Evolutionary conservation across 345 rosid species (phyloP), one percentile per base, ranked within the genome.

Genomic region (Salix udensis): DNA sequence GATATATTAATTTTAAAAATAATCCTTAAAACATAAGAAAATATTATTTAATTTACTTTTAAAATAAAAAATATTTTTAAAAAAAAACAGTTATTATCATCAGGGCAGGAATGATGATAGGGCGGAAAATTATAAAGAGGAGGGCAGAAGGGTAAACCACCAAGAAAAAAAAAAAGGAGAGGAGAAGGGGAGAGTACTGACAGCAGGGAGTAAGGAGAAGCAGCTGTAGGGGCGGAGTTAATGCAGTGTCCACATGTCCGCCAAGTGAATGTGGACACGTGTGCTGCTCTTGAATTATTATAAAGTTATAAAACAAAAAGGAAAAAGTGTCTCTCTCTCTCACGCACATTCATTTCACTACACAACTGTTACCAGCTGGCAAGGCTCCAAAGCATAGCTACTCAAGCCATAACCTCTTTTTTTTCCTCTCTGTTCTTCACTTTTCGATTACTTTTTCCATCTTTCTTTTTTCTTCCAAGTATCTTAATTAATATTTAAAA

Each of bases 291-390:
- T 6, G 21, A 19, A 52, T 52, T 52, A 52, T 52, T 52, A 16
- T 6, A 18, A 52, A 52, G 21, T 6, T 52, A 6, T 6, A 19
- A 52, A 11, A 42, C 9, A 39, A 9, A 42, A 42, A 10, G 46
- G 46, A 2, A 10, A 42, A 10, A 11, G 46, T 42, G 1, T 40
- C 14, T 19, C 58, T 18, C 58, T 52, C 23, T 7, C 3, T 52
- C 58, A 15, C 19, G 10, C 18, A 21, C 3, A 68, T 16, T 18
- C 12, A 42, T 42, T 42, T 34, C 19, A 31, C 67, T n/a, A 31
- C 36, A 71, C 73, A 67, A 67, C 72, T 67, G 78, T 23, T 53
- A 4, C 53, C 78, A 76, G 78, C 78, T 76, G 78, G 62, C 72
- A 8, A 4, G 4, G 4, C 50, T 46, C 50, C 50, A 46, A 46